Evolutionary conservation across 176 grass and related monocot species (phyloP), one percentile per base, ranked within the genome.

Genomic region (Phoenix dactylifera): DNA sequence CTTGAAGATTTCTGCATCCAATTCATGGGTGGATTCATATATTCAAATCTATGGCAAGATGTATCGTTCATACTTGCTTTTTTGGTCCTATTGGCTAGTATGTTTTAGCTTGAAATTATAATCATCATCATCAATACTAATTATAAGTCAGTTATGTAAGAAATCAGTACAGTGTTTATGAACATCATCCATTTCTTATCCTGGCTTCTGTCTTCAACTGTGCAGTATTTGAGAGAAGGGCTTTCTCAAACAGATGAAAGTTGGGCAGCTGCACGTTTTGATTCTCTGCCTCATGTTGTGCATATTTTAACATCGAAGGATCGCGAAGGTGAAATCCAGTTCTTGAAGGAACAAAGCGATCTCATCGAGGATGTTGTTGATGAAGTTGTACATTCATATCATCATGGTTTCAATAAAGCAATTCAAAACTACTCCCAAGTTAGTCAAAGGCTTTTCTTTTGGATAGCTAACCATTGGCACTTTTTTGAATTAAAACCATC

Each of bases 391-490:
- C 92, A 97, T 69, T 81, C 87, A 14, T 97, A 97, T 74, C 92
- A 97, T 70, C 93, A 98, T 50, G 93, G 93, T 29, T 98, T 98
- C 63, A 98, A 98, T 63, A 88, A 97, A 71, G 93, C 87, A 66
- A 97, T 97, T 63, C 87, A 97, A 76, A 92, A 97, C 56, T 97
- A 92, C 28, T 97, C 84, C 49, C 93, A 97, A 71, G 87, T 91
- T 26, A 72, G 63, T 39, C 24, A 49, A 24, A 49, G 51, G 10
- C 50, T 54, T 50, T 62, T 60, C 65, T 49, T 18, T 16, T 15
- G 60, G 50, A 16, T 19, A 52, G 29, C 32, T 12, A 17, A 12
- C 22, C 17, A 14, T 44, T 15, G 35, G 35, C 35, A 44, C 35
- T 16, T 35, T 32, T 28, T 67, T 32, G 63, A 65, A 49, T 78